Conservation (phyloP, 225 moss, liverwort and hornwort genomes). For the Bryum argenteum region DNA sequence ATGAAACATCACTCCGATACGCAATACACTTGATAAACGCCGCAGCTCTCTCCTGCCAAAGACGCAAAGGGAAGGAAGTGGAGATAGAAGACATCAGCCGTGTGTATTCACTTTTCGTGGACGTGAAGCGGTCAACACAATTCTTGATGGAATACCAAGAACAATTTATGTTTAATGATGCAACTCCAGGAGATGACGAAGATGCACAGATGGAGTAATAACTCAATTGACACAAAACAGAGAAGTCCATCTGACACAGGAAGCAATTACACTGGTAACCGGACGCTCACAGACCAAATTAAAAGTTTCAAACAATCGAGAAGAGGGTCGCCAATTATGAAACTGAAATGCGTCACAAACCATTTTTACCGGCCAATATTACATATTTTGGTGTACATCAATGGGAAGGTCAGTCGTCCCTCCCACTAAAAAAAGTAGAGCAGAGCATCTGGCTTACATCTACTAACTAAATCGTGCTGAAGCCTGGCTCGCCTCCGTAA, state of each 20-base stretch:
- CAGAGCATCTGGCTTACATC: conserved; percentile 1
- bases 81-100: conserved; percentile 82
- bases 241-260: neutral
- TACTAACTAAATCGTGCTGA: neutral
- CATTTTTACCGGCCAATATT: neutral
- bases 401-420: neutral
- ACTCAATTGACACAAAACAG: neutral
- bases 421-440: neutral
- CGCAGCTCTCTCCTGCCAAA: conserved; percentile 70
- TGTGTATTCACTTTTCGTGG: conserved; percentile 78
- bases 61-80: conserved; percentile 74
- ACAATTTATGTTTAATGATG: conserved; percentile 82
- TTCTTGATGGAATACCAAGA: conserved; percentile 88
- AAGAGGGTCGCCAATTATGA: neutral
- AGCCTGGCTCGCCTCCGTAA: conserved; percentile 8
- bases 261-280: neutral
- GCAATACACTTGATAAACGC: conserved; percentile 78
- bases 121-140: conserved; percentile 77
- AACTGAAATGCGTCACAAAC: neutral
- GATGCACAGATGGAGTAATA: conserved; percentile 54
- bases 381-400: conserved; percentile 26
- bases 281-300: neutral
- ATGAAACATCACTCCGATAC: conserved; percentile 75
- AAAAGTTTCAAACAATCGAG: neutral
- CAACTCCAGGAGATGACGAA: conserved; percentile 43